Base-by-base conservation (phyloP, 2,329 filamentous ascomycete species). In the Dryadomyces quercivorus region DNA sequence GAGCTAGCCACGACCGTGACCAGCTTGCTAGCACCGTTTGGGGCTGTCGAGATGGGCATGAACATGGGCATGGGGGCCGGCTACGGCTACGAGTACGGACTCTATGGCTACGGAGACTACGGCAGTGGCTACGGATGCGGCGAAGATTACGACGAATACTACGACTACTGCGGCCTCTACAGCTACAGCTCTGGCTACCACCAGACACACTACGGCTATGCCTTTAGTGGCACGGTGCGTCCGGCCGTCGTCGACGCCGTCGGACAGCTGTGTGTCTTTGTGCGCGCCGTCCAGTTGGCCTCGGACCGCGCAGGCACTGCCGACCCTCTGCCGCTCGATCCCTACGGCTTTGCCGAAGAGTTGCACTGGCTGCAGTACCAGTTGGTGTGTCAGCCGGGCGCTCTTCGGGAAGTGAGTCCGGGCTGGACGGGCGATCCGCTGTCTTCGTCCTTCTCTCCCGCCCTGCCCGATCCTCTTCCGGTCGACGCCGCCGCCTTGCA, bases 281-380 rank as follows among this genome's bases (percentile, higher is more conserved):
- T 60, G 1, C 59, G 59, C 8, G 60, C 63, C 8, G 55, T 65
- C 16, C 59, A 57, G 10, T 49, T 60, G 3, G 64, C 64, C 10
- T 1, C 43, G 47, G 20, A 62, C 62, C 40, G 56, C 34, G 13
- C 55, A 51, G 40, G 51, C 50, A 54, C 55, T 9, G 13, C 55
- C 34, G 45, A 51, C 9, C 50, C 56, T 16, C 26, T 54, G 53
- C 50, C 55, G 2, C 63, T 66, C 43, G 65, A 68, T 45, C 65
- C 65, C 0, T 59, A 63, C 52, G 57, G 53, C 18, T 67, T 67
- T 51, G 63, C 64, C 21, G 66, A 67, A 31, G 66, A 67, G 56
- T 63, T 63, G 56, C 61, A 65, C 42, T 60, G 60, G 56, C 57
- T 68, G 20, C 62, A 62, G 55, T 56, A 65, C 54, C 57, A 58